Base-by-base conservation (phyloP, 73 alveolate genomes). In the Blepharisma japonicum region DNA sequence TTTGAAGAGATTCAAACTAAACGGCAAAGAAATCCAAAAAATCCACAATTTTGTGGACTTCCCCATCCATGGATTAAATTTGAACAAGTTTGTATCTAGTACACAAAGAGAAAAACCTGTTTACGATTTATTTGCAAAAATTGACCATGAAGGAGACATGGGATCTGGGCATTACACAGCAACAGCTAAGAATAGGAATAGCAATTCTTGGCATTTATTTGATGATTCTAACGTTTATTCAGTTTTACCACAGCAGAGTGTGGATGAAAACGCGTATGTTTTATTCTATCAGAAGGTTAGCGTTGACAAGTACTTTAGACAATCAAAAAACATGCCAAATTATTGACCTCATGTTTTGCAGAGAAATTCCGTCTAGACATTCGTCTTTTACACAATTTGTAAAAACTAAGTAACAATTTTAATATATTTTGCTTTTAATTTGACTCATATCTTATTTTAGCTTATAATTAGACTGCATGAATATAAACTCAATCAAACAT, bases 81-180 rank as follows among this genome's bases (percentile, higher is more conserved):
- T 94, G 83, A 76, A 85, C 38, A 88, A 86, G n/a, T 83, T 72
- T 49, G 90, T 86, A 21, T 71, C 84, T 32, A 86, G 91, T 27
- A 84, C 91, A 0, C 85, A 89, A 80, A 86, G 87, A 67, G 83
- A 88, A 4, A 83, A 83, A 55, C 92, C 94, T 4, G 81, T 78
- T 50, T 91, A 91, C 77, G 93, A 89, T 81, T 80, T 91, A 68
- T 91, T 85, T 81, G 96, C 92, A 8, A 92, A 88, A 2, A 71
- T 90, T 42, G 82, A 91, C 76, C 98, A 91, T 76, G 88, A 72
- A 77, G 98, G 98, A 14, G 71, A 85, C 18, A 71, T 85, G 66
- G 83, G 81, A 2, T 74, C 81, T 45, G 98, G 98, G 7, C 98
- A 91, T 89, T 91, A 87, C 74, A 82, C 89, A 25, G 88, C 98